A percentile compares a stretch with the other conserved stretches of the same genome.
phyloP scores from a whole-genome alignment of 805 yeast genomes.

The Wickerhamiella cacticola region DNA sequence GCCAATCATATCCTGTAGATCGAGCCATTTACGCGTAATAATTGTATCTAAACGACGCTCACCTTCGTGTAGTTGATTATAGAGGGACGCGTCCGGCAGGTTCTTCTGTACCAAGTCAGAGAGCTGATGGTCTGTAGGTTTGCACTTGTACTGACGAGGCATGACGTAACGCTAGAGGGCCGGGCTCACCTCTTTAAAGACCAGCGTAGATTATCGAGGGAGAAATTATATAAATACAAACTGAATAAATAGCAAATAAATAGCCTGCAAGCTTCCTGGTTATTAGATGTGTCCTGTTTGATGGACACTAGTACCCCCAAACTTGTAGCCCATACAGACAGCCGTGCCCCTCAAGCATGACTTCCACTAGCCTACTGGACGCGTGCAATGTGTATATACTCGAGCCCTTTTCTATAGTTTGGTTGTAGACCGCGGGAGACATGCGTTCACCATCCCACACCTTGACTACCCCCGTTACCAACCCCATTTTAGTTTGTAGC shows the following conservation, averaged over 20 bases:
- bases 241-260: too few relatives aligned
- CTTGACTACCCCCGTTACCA: neutral
- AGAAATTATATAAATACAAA: too few relatives aligned
- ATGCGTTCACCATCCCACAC: neutral
- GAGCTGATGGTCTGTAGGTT: conserved; percentile 44
- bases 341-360: neutral
- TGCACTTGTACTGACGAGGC: conserved; percentile 23
- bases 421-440: neutral
- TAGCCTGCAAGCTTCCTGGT: too few relatives aligned
- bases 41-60: conserved; percentile 72
- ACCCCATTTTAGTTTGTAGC: neutral
- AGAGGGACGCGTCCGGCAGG: conserved; percentile 61
- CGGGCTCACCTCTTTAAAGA: too few relatives aligned
- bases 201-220: neutral
- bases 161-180: too few relatives aligned
- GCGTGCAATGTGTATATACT: neutral
- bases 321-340: neutral
- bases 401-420: neutral
- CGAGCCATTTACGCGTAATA: conserved; percentile 71
- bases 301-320: neutral
- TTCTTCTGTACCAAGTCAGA: conserved; percentile 36
- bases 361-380: neutral
- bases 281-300: too few relatives aligned
- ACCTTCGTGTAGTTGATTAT: conserved; percentile 62
- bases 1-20: conserved; percentile 58